Evolutionary conservation across 2,329 filamentous ascomycete species (phyloP).

Genomic region (Epicoccum sorghinum): DNA sequence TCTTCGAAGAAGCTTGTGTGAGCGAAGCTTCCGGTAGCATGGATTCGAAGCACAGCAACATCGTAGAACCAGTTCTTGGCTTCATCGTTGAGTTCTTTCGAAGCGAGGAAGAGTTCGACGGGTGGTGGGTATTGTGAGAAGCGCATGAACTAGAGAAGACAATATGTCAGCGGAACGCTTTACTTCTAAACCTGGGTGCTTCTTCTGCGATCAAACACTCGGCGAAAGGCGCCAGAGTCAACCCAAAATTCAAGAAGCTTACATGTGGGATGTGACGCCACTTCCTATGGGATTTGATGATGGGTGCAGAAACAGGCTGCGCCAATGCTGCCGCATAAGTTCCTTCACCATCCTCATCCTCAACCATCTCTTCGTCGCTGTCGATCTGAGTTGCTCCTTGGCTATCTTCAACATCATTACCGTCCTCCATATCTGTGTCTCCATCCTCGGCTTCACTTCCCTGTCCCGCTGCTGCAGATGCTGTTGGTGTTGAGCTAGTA

Average conservation of each 20-base stretch:
- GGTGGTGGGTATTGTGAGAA: conserved; percentile 41
- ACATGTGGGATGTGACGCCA: conserved; percentile 42
- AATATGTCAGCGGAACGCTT: neutral
- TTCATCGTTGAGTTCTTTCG: conserved; percentile 36
- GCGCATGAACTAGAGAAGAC: conserved; percentile 31
- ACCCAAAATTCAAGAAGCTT: neutral
- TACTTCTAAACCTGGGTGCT: neutral
- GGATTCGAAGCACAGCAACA: conserved; percentile 34
- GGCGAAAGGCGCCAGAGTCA: too few species aligned
- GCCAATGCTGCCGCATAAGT: neutral
- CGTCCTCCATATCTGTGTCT: neutral
- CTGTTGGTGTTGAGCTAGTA: neutral
- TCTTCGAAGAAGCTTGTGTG: conserved; percentile 44
- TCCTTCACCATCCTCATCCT: conserved; percentile 5
- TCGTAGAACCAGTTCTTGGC: conserved; percentile 45
- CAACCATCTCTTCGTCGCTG: conserved; percentile 8
- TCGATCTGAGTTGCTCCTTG: neutral
- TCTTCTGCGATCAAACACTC: neutral
- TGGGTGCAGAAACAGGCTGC: conserved; percentile 1
- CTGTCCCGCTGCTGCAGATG: neutral
- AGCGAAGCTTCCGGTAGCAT: conserved; percentile 42
- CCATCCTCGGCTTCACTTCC: neutral
- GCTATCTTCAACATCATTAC: neutral
- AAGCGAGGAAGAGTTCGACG: conserved; percentile 36
- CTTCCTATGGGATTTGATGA: conserved; percentile 28